Conservation (phyloP, 768 basidiomycete genomes). For the Termitomyces sp. region DNA sequence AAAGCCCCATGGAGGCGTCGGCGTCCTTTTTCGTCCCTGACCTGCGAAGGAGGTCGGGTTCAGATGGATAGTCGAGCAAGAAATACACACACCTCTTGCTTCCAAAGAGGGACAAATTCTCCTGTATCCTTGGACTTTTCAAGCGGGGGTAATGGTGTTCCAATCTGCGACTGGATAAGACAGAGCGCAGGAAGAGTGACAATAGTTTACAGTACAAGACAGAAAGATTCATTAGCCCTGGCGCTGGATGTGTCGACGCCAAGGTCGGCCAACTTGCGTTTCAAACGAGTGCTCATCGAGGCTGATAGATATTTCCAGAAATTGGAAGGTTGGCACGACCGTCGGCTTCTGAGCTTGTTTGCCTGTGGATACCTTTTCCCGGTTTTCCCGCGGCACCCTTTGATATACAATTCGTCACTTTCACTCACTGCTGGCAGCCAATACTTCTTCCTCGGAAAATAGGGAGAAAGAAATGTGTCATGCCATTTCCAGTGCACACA, state of each 20-base stretch:
- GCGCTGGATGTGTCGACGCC: slow-evolving; percentile 17
- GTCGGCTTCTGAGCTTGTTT: not conserved
- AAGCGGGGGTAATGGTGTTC: slow-evolving; percentile 91
- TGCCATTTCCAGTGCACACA: too few species aligned
- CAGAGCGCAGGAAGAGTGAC: not conserved
- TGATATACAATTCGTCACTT: too few species aligned
- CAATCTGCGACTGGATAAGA: slow-evolving; percentile 52
- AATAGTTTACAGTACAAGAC: slow-evolving; percentile 10
- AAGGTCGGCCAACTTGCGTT: slow-evolving; percentile 16
- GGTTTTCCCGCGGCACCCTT: too few species aligned
- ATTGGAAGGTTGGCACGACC: not conserved
- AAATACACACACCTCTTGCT: slow-evolving; percentile 73
- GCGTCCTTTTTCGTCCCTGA: slow-evolving; percentile 90
- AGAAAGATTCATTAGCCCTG: slow-evolving; percentile 16
- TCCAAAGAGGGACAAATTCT: slow-evolving; percentile 97
- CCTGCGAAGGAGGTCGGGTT: slow-evolving; percentile 36
- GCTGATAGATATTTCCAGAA: not conserved
- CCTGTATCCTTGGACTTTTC: slow-evolving; percentile 88
- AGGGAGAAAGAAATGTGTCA: too few species aligned
- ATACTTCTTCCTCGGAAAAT: too few species aligned
- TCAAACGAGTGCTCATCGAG: slow-evolving; percentile 14
- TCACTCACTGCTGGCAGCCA: too few species aligned
- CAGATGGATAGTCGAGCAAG: slow-evolving; percentile 1
- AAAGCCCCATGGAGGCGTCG: slow-evolving; percentile 96
- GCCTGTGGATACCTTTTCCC: too few species aligned